Evolutionary conservation across 23 red algal species (phyloP).

Genomic region (Gracilaria caudata): DNA sequence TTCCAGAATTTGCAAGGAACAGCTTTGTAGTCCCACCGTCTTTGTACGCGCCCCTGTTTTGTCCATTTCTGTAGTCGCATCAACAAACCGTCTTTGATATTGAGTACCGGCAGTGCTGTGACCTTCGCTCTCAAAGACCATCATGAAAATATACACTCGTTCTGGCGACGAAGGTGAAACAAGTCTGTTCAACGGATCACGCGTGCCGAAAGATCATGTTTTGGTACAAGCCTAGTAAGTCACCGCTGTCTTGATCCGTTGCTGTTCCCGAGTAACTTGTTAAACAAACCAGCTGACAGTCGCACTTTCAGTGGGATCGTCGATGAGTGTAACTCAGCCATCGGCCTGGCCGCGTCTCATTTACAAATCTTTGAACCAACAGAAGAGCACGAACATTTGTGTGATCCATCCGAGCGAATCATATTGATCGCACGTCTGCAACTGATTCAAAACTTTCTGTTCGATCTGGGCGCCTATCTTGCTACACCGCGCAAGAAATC

Average conservation of each 20-base stretch:
- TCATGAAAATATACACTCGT: conserved; percentile 87
- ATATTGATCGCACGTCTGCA: conserved; percentile 36
- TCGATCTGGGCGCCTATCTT: conserved; percentile 84
- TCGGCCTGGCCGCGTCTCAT: conserved; percentile 72
- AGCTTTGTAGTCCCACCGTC: no score
- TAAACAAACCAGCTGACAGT: background rate
- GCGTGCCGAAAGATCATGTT: conserved; percentile 73
- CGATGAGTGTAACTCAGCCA: conserved; percentile 81
- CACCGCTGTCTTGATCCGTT: background rate
- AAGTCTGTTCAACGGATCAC: conserved; percentile 84
- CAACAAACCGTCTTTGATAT: no score
- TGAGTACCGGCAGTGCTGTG: background rate
- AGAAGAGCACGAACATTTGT: background rate
- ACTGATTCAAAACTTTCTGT: conserved; percentile 73
- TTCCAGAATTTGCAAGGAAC: no score
- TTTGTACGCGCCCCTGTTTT: no score
- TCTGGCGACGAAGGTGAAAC: conserved; percentile 87
- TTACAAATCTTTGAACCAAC: background rate
- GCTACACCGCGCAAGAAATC: conserved; percentile 77
- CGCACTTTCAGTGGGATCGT: conserved; percentile 58
- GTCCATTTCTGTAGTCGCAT: no score
- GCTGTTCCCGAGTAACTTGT: no score
- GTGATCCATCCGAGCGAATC: conserved; percentile 2
- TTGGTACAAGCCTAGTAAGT: conserved; percentile 83
- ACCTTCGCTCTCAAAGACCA: background rate